Evolutionary conservation across 164 flowering plant genomes (phyloP).

Genomic region (Vitis vinifera): ASM3070453v1 NC_081811.1:24025001-24025500

Average conservation of each 20-base stretch:
- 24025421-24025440: background rate
- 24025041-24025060: too few relatives aligned
- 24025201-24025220: slow-evolving; percentile 11
- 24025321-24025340: background rate
- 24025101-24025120: slow-evolving; percentile 1
- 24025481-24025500: too few relatives aligned
- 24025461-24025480: too few relatives aligned
- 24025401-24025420: background rate
- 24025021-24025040: too few relatives aligned
- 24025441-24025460: too few relatives aligned
- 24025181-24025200: slow-evolving; percentile 24
- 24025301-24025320: background rate
- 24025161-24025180: slow-evolving; percentile 8
- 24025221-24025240: too few relatives aligned
- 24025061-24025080: too few relatives aligned
- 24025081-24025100: too few relatives aligned
- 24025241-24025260: background rate
- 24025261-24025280: background rate
- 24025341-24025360: slow-evolving; percentile 3
- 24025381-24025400: slow-evolving; percentile 7
- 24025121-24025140: background rate
- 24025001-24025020: too few relatives aligned
- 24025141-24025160: background rate
- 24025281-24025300: slow-evolving; percentile 7
- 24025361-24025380: slow-evolving; percentile 14